phyloP scores from a whole-genome alignment of 306 rosid species.

The Comarum palustre region DNA sequence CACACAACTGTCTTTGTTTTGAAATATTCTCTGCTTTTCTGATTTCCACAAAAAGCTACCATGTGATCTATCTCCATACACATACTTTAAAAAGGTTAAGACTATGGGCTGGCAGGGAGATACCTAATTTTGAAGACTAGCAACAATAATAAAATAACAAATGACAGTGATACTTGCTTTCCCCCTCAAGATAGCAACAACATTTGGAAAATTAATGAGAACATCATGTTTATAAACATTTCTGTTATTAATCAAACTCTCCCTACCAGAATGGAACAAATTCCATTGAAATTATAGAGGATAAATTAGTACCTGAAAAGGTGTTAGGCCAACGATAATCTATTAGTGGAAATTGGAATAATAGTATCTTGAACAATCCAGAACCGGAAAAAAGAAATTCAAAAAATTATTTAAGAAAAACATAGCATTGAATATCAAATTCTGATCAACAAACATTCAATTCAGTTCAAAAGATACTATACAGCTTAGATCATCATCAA shows the following conservation, averaged over 20 bases:
- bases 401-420: not conserved
- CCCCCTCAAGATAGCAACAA: not conserved
- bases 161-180: not conserved
- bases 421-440: not conserved
- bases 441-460: not conserved
- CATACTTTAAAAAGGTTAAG: not conserved
- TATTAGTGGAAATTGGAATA: not conserved
- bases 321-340: not conserved
- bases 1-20: not conserved
- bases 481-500: not conserved
- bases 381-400: not conserved
- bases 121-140: not conserved
- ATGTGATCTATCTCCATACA: not conserved
- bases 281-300: not conserved
- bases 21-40: constrained; percentile 5
- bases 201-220: not conserved
- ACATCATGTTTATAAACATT: not conserved
- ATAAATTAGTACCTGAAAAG: not conserved
- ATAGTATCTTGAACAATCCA: not conserved
- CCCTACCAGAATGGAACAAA: not conserved
- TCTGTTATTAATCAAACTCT: not conserved
- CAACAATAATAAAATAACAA: not conserved
- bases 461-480: not conserved
- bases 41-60: not conserved
- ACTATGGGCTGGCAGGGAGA: not conserved